Conservation (phyloP, 2,329 filamentous ascomycete genomes). For the Teratosphaeria destructans region DNA sequence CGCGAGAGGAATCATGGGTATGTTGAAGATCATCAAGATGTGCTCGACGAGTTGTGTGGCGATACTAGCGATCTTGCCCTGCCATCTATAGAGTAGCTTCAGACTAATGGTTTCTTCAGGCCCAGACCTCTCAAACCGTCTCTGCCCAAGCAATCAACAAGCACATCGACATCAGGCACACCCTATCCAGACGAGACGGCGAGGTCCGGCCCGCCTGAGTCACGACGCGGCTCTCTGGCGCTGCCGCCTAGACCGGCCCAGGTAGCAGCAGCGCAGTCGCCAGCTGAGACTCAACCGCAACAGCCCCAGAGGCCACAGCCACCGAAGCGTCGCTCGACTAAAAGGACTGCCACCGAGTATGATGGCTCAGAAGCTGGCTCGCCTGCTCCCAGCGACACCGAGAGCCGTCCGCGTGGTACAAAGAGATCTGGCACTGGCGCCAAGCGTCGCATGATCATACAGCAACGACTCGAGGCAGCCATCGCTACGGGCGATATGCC, state of each 20-base stretch:
- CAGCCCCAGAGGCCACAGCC: constrained; percentile 7
- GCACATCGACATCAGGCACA: background rate
- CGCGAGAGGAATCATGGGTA: constrained; percentile 16
- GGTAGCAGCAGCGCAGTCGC: constrained; percentile 4
- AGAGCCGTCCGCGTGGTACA: constrained; percentile 14
- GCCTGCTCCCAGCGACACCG: constrained; percentile 26
- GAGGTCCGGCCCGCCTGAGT: background rate
- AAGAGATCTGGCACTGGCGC: constrained; percentile 37
- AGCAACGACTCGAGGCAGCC: constrained; percentile 44
- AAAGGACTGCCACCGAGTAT: constrained; percentile 12
- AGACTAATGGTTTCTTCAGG: constrained; percentile 6
- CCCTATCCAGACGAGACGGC: background rate
- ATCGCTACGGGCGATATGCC: constrained; percentile 77
- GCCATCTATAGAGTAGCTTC: constrained; percentile 1
- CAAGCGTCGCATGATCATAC: constrained; percentile 55
- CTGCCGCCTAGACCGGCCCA: constrained; percentile 20
- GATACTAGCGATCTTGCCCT: background rate
- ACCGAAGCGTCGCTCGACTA: constrained; percentile 12
- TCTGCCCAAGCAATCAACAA: background rate
- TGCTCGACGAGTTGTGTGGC: constrained; percentile 10
- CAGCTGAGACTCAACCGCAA: background rate
- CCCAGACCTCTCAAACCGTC: background rate
- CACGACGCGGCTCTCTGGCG: constrained; percentile 25
- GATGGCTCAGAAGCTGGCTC: constrained; percentile 26
- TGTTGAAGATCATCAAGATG: constrained; percentile 12